Base-by-base conservation (phyloP, 495 filamentous ascomycete species). In the Daldinia bambusicola region DNA sequence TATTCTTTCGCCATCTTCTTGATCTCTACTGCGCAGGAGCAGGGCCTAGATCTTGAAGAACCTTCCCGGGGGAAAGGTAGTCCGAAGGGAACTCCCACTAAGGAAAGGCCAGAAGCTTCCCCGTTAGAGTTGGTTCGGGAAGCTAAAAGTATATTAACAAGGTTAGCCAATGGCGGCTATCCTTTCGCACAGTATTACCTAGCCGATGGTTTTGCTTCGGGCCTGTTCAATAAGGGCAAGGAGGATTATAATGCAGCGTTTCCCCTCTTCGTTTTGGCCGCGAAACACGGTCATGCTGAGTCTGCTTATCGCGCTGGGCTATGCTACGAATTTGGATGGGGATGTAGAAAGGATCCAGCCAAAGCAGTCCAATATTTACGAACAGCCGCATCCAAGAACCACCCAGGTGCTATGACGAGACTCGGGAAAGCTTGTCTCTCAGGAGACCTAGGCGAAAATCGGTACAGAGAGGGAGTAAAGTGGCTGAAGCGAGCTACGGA, bases 251-350 rank as follows among this genome's bases (percentile, higher is more conserved):
- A 95, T 66, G 89, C 89, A 10, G 94, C 95, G 1, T 98, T 98
- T 74, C 88, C 92, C 0, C 88, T 98, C 6, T 99, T 99, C 76
- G 84, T 97, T 36, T 88, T 95, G 1, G 96, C 96, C 12, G 93
- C 92, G 77, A 99, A 98, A 81, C 96, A 98, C 78, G 96, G 95
- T 34, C 95, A 99, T 76, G 92, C 96, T 32, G 95, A 99, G 81
- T 94, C 96, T 31, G 95, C 90, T 45, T 99, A 97, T 80, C 91
- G 95, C 58, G 90, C 95, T 52, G 95, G 91, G 4, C 82, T 99
- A 38, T 98, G 95, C 83, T 98, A 97, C 80, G 95, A 99, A 76
- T 98, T 97, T 80, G 96, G 94, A 67, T 98, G 96, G 95, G 95
- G 95, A 20, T 94, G 90, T 63, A 87, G 93, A 37, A 93, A 92